Conservation (phyloP, 108 stramenopile genomes). For the Chaetoceros muelleri region DNA sequence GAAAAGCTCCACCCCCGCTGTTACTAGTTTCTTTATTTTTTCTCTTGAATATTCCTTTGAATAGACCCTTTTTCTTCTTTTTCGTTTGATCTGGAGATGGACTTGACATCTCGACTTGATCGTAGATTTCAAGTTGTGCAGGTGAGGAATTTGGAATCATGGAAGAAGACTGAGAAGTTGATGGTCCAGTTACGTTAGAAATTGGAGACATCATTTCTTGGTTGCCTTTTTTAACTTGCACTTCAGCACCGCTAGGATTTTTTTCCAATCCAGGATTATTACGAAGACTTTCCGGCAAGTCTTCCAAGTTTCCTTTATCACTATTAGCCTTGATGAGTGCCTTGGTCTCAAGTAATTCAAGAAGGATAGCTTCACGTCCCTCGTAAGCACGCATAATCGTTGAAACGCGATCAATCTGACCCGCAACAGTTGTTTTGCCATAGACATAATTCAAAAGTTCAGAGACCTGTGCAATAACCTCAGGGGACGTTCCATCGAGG, state of each 20-base stretch:
- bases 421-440: constrained; percentile 82
- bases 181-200: constrained; percentile 3
- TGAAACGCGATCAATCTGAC: constrained; percentile 83
- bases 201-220: neutral
- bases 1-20: constrained; percentile 7
- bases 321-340: constrained; percentile 82
- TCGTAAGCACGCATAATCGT: constrained; percentile 88
- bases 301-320: constrained; percentile 54
- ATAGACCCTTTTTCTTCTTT: constrained; percentile 77
- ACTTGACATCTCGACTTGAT: no score
- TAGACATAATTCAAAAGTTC: constrained; percentile 84
- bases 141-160: no score
- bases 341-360: constrained; percentile 81
- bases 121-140: no score
- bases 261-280: constrained; percentile 36
- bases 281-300: constrained; percentile 63
- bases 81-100: no score
- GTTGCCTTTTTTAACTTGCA: constrained; percentile 6
- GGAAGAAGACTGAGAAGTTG: no score
- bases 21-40: constrained; percentile 43
- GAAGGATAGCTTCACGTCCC: constrained; percentile 78
- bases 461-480: constrained; percentile 85
- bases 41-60: constrained; percentile 56
- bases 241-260: constrained; percentile 5
- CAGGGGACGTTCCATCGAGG: constrained; percentile 81